Evolutionary conservation across 2,329 filamentous ascomycete species (phyloP), one percentile per base, ranked within the genome.

Genomic region (Eurotiales sp.): DNA sequence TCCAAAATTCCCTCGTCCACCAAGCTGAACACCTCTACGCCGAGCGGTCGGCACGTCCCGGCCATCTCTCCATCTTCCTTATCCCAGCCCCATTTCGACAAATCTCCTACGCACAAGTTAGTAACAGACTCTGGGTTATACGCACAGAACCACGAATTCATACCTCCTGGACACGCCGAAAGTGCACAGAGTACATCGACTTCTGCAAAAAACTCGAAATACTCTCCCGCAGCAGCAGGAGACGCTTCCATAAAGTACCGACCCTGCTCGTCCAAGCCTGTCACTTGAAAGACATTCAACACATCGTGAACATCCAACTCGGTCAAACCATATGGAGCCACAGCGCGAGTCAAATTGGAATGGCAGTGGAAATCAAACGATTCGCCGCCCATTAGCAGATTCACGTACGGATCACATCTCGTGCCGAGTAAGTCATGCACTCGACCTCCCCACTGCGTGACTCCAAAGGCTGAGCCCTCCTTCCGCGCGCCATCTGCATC

Each of bases 341-440:
- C 81, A 0, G 89, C 86, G n/a, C 89, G 81, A 1, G 82, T 83
- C 10, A 95, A 78, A 65, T 95, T 95, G 1, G 85, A 90, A 63
- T 92, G 88, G 67, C 89, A 95, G 65, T 93, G 88, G 67, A 81
- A 92, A 66, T 93, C 85, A 64, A 90, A 93, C 27, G 77, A 76
- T 45, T 81, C 77, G n/a, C 83, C 83, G 3, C 79, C 82, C 47
- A 95, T 80, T 56, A 93, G 30, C 32, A 80, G 76, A 65, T 88
- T 89, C 64, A 93, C 85, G 64, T 93, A 95, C 1, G 88, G 88
- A 69, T 95, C 89, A 68, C 89, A 95, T 39, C 89, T 76, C 22
- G 88, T 95, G 30, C 88, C 89, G n/a, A 95, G 73, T 19, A 95
- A 73, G 70, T 95, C 89, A 72, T 95, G 88, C 32, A 88, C 78